These are phyloP conservation scores for Yamadazyma siamensis DNA, from an alignment of 1,139 yeast genomes.

Conservation along the genomic window DNA sequence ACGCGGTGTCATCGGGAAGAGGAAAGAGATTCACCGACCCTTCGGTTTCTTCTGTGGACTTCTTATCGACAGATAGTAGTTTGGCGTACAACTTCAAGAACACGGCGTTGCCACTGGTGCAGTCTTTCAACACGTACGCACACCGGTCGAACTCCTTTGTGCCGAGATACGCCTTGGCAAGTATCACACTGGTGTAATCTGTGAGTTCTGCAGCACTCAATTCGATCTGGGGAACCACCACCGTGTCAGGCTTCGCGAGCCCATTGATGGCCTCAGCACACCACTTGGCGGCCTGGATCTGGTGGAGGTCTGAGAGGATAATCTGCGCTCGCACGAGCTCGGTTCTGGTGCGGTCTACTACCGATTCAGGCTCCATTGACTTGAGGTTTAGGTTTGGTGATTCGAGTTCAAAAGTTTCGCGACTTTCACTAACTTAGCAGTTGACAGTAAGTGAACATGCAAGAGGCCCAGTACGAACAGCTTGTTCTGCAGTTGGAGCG, in stretches of 20 bases:
- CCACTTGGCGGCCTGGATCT: constrained; percentile 79
- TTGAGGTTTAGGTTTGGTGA: neutral
- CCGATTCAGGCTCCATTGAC: constrained; percentile 5
- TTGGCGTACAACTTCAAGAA: constrained; percentile 69
- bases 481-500: too few relatives aligned
- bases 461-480: too few relatives aligned
- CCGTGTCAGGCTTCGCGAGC: constrained; percentile 11
- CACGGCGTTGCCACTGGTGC: constrained; percentile 51
- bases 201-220: constrained; percentile 26
- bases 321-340: constrained; percentile 10
- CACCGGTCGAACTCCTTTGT: constrained; percentile 87
- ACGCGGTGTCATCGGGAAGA: constrained; percentile 8
- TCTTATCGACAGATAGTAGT: constrained; percentile 71
- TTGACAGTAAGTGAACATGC: too few relatives aligned
- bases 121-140: constrained; percentile 52
- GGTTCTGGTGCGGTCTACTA: constrained; percentile 17
- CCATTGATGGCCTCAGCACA: constrained; percentile 71
- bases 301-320: constrained; percentile 39
- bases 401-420: neutral
- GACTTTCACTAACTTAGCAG: too few relatives aligned
- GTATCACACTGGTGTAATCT: constrained; percentile 34
- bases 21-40: constrained; percentile 42
- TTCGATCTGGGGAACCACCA: constrained; percentile 13
- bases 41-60: constrained; percentile 69
- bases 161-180: constrained; percentile 76